phyloP scores from a whole-genome alignment of 805 yeast genomes.

The Candida quercuum region DNA sequence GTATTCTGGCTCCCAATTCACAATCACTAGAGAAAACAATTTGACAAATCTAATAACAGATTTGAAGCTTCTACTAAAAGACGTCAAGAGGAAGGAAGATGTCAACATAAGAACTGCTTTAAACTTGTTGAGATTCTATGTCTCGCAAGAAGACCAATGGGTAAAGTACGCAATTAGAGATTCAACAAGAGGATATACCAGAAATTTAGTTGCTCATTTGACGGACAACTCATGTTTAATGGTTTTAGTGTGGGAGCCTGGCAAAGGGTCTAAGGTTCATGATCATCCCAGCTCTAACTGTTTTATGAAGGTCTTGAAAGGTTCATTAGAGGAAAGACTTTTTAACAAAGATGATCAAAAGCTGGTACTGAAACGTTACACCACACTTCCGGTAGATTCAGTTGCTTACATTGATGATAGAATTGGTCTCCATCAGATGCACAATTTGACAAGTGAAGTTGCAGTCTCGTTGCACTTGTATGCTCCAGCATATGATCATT shows the following conservation, averaged over 20 bases:
- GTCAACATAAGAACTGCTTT: slow-evolving; percentile 9
- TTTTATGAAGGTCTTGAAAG: slow-evolving; percentile 40
- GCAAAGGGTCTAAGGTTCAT: slow-evolving; percentile 38
- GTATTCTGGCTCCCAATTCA: background rate
- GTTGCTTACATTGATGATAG: slow-evolving; percentile 42
- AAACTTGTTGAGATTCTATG: slow-evolving; percentile 21
- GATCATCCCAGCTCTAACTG: slow-evolving; percentile 47
- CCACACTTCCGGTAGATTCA: slow-evolving; percentile 22
- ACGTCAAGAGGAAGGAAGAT: slow-evolving; percentile 1
- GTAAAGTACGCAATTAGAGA: slow-evolving; percentile 35
- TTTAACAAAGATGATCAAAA: slow-evolving; percentile 4
- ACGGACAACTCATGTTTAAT: slow-evolving; percentile 39
- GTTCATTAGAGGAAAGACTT: slow-evolving; percentile 9
- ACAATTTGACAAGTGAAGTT: slow-evolving; percentile 28
- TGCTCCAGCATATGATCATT: slow-evolving; percentile 27
- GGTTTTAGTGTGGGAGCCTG: slow-evolving; percentile 42
- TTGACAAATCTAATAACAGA: slow-evolving; percentile 7
- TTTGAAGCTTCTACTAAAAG: slow-evolving; percentile 1
- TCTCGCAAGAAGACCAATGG: slow-evolving; percentile 36
- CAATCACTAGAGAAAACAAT: slow-evolving; percentile 1
- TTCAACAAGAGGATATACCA: slow-evolving; percentile 31
- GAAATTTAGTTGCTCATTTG: slow-evolving; percentile 31
- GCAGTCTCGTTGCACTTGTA: slow-evolving; percentile 42
- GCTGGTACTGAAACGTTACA: slow-evolving; percentile 3
- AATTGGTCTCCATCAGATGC: slow-evolving; percentile 41